Evolutionary conservation across 352 stramenopile species (phyloP), one percentile per base, ranked within the genome.

Genomic region (Halophytophthora batemanensis): DNA sequence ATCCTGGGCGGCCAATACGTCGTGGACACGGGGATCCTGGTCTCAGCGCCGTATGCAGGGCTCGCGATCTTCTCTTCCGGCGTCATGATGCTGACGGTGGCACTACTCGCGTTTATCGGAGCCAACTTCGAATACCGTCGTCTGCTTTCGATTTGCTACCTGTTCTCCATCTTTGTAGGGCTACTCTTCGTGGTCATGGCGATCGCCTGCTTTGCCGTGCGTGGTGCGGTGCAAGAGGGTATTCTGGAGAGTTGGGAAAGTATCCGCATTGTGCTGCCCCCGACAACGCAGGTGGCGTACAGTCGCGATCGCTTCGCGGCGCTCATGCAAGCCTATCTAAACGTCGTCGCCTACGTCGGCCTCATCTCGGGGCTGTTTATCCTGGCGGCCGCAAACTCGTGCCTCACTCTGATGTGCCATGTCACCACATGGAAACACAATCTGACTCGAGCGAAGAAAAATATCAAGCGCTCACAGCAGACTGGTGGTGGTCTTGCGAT

Each of bases 61-160:
- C 79, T 92, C 45, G 66, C 82, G 23, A 69, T 87, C 33, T 92
- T 89, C 50, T 50, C 62, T 10, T 68, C 68, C 29, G 81, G 81
- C 0, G 35, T 75, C 14, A 15, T 87, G 11, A 61, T 86, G 47
- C 59, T 92, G 5, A 28, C 72, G 17, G 69, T 92, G 22, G 68
- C 77, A 5, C 45, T 89, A 19, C 56, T 92, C 12, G 67, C 77
- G 8, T 92, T 92, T 51, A 61, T 89, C 34, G 81, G 81, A 8
- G 72, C 64, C 7, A 78, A 64, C 34, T 88, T 92, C n/a, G 81
- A 92, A 46, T 92, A 92, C 43, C 81, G 81, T 17, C 74, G 78
- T 2, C 64, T 91, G 33, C 66, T 91, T 28, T 88, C 77, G 2
- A 71, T 85, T 11, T 89, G 77, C 37, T 81, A 81, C 41, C 51